Conservation (phyloP, 2,329 filamentous ascomycete species). For the Penicillium sp. region DNA sequence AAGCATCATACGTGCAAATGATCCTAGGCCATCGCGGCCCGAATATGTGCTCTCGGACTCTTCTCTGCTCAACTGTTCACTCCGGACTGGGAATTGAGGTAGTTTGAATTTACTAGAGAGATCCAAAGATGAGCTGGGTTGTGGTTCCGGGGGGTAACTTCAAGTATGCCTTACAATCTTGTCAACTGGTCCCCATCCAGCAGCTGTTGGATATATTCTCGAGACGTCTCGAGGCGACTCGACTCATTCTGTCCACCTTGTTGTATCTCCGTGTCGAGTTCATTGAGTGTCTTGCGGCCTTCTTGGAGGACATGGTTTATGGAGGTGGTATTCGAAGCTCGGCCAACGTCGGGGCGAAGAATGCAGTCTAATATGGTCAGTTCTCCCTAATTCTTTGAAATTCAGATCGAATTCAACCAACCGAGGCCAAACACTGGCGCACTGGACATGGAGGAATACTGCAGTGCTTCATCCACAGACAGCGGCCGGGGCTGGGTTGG, state of each 20-base stretch:
- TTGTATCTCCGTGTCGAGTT: slow-evolving; percentile 70
- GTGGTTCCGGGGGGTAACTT: neutral
- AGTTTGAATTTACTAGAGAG: slow-evolving; percentile 46
- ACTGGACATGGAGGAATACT: slow-evolving; percentile 54
- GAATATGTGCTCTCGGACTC: slow-evolving; percentile 23
- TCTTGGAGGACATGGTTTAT: slow-evolving; percentile 53
- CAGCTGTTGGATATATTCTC: slow-evolving; percentile 74
- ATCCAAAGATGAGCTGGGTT: slow-evolving; percentile 5
- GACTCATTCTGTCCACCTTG: slow-evolving; percentile 58
- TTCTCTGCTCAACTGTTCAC: slow-evolving; percentile 19
- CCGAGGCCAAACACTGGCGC: slow-evolving; percentile 49
- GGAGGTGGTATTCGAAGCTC: slow-evolving; percentile 42
- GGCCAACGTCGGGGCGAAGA: slow-evolving; percentile 44
- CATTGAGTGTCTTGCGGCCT: slow-evolving; percentile 60
- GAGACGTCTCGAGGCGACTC: slow-evolving; percentile 68
- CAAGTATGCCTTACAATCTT: slow-evolving; percentile 40
- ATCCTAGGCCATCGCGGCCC: slow-evolving; percentile 44
- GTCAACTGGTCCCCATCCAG: slow-evolving; percentile 67
- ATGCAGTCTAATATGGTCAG: slow-evolving; percentile 38
- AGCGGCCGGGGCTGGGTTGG: slow-evolving; percentile 39
- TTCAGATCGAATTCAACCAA: slow-evolving; percentile 25
- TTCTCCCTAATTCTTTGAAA: slow-evolving; percentile 23
- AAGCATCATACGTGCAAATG: slow-evolving; percentile 59
- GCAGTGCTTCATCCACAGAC: slow-evolving; percentile 50
- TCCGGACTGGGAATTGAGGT: slow-evolving; percentile 30